Percentiles rank a stretch among this genome's conserved stretches.
Evolutionary conservation across 257 asterid genomes (phyloP).

Genomic region (Fraxinus quadrangulata): DNA sequence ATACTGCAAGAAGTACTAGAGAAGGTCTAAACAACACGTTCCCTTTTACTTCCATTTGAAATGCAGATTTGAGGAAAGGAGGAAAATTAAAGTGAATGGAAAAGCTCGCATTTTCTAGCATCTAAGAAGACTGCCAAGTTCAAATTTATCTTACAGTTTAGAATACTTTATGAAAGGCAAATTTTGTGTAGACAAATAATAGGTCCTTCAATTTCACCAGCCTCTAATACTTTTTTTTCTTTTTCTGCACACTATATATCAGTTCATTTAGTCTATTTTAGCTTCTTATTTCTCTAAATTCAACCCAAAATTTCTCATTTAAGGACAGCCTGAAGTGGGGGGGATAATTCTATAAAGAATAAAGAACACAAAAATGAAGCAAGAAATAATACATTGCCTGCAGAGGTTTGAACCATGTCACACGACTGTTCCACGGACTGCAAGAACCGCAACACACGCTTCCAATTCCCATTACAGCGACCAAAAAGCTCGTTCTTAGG

Average conservation of each 20-base stretch:
- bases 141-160: neutral
- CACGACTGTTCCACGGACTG: slow-evolving; percentile 75
- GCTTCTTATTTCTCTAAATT: slow-evolving; percentile 7
- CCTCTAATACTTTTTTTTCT: neutral
- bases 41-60: neutral
- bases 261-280: neutral
- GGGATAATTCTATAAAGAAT: neutral
- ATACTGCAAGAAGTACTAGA: neutral
- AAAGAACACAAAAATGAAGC: slow-evolving; percentile 1
- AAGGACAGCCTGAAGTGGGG: neutral
- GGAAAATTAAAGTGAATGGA: neutral
- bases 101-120: neutral
- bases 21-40: neutral
- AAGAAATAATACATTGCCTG: slow-evolving; percentile 78
- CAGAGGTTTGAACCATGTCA: slow-evolving; percentile 63
- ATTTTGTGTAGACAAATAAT: neutral
- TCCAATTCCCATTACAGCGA: slow-evolving; percentile 71
- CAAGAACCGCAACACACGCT: slow-evolving; percentile 72
- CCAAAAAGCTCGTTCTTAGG: slow-evolving; percentile 49
- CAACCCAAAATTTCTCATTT: slow-evolving; percentile 1
- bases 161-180: slow-evolving; percentile 3
- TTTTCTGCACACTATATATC: neutral
- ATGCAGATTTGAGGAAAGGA: neutral
- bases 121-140: slow-evolving; percentile 1
- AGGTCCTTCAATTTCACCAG: neutral